Evolutionary conservation across 257 asterid genomes (phyloP).

Genomic region (Capsicum rhomboideum): DNA sequence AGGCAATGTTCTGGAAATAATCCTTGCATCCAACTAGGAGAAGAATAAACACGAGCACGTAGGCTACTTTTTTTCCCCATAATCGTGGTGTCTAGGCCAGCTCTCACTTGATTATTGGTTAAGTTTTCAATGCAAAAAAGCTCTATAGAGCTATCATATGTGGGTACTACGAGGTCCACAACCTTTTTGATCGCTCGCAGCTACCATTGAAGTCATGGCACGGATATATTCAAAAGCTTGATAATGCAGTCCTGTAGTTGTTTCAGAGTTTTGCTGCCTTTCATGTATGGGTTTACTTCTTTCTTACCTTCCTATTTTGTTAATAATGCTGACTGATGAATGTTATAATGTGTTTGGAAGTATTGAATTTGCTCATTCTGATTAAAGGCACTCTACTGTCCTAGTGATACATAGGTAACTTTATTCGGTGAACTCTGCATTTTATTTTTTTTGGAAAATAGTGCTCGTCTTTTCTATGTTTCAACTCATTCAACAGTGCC

Average conservation of each 20-base stretch:
- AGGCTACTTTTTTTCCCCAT: too few species aligned
- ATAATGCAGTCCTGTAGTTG: not conserved
- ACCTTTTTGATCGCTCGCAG: not conserved
- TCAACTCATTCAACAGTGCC: constrained; percentile 4
- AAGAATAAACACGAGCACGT: too few species aligned
- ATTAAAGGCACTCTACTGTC: not conserved
- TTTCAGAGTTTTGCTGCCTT: not conserved
- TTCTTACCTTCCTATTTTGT: not conserved
- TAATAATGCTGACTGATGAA: not conserved
- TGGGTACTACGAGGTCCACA: not conserved
- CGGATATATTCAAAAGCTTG: not conserved
- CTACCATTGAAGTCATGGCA: not conserved
- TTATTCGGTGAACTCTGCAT: not conserved
- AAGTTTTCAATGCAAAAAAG: too few species aligned
- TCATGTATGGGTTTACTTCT: not conserved
- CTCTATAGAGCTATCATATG: not conserved
- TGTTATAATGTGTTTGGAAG: not conserved
- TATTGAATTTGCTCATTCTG: not conserved
- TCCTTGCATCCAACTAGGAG: too few species aligned
- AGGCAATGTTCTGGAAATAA: too few species aligned
- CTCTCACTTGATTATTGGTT: too few species aligned
- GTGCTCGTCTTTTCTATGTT: not conserved
- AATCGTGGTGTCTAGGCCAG: too few species aligned
- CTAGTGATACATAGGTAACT: not conserved
- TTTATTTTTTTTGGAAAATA: not conserved